phyloP scores from a whole-genome alignment of 2,329 filamentous ascomycete species.

The Diaporthe citri region DNA sequence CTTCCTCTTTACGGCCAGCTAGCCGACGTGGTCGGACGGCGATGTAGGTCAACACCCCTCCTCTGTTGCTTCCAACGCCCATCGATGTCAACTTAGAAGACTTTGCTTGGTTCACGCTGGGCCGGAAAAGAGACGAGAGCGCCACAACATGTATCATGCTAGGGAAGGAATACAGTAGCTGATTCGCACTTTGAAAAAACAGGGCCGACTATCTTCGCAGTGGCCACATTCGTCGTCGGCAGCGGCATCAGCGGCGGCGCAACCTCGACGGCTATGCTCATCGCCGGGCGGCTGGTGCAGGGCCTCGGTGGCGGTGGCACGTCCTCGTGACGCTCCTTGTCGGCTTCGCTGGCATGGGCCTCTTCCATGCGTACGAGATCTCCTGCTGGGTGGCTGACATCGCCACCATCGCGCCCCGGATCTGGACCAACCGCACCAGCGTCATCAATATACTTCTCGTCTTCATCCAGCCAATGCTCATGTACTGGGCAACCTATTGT shows the following conservation, averaged over 20 bases:
- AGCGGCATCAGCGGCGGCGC: conserved; percentile 58
- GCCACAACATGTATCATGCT: too few relatives aligned
- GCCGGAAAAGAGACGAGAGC: too few relatives aligned
- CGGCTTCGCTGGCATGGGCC: conserved; percentile 52
- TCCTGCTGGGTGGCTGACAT: conserved; percentile 47
- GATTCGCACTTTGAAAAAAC: too few relatives aligned
- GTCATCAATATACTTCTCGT: conserved; percentile 52
- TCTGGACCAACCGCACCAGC: conserved; percentile 60
- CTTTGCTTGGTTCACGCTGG: too few relatives aligned
- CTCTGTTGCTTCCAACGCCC: too few relatives aligned
- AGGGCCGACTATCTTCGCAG: conserved; percentile 47
- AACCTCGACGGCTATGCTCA: conserved; percentile 52
- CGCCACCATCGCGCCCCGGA: conserved; percentile 52
- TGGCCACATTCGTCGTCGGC: conserved; percentile 58
- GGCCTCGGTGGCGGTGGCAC: conserved; percentile 39
- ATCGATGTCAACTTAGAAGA: too few relatives aligned
- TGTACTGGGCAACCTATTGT: conserved; percentile 53
- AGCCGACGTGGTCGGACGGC: conserved; percentile 58
- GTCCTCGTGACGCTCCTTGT: conserved; percentile 55
- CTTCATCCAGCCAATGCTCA: conserved; percentile 45
- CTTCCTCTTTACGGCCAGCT: conserved; percentile 59
- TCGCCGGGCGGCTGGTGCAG: conserved; percentile 44
- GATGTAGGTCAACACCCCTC: conserved; percentile 35
- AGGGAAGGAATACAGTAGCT: too few relatives aligned
- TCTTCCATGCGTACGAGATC: conserved; percentile 52